Conservation (phyloP, 768 basidiomycete species). For the Boletus reticulatus region DNA sequence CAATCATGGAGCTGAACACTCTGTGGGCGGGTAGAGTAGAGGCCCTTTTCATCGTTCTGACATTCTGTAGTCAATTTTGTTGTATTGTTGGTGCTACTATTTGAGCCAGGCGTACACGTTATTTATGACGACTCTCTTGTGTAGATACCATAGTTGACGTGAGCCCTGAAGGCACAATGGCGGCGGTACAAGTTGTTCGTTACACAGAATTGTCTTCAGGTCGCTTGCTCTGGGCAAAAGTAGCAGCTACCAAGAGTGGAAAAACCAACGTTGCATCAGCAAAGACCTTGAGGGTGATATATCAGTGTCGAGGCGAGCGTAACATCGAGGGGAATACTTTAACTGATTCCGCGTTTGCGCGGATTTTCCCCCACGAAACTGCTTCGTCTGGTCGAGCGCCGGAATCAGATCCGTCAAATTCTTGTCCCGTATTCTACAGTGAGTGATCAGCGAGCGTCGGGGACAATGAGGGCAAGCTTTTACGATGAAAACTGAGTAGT, state of each 20-base stretch:
- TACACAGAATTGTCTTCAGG: not conserved
- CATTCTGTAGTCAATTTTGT: not conserved
- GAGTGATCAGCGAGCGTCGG: not conserved
- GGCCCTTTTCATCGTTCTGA: not conserved
- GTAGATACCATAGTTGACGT: not conserved
- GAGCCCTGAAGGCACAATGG: not conserved
- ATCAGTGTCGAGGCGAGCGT: constrained; percentile 5
- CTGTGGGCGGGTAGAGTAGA: constrained; percentile 13
- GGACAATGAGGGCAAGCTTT: constrained; percentile 22
- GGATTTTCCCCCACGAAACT: constrained; percentile 98
- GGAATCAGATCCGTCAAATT: constrained; percentile 98
- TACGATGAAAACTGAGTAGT: constrained; percentile 94
- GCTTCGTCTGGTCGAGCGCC: constrained; percentile 98
- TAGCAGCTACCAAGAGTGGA: constrained; percentile 92
- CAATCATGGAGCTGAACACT: constrained; percentile 23
- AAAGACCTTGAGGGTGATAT: constrained; percentile 50
- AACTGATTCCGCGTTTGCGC: constrained; percentile 76
- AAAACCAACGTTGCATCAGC: constrained; percentile 98
- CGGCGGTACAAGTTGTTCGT: not conserved
- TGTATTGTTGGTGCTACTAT: not conserved
- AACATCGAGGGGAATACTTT: constrained; percentile 48
- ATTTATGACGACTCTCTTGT: constrained; percentile 8
- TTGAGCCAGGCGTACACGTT: constrained; percentile 5
- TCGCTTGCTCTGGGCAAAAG: constrained; percentile 62
- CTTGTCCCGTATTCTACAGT: constrained; percentile 91